Evolutionary conservation across 805 yeast genomes (phyloP).

Genomic region (Wickerhamomyces chaumierensis): DNA sequence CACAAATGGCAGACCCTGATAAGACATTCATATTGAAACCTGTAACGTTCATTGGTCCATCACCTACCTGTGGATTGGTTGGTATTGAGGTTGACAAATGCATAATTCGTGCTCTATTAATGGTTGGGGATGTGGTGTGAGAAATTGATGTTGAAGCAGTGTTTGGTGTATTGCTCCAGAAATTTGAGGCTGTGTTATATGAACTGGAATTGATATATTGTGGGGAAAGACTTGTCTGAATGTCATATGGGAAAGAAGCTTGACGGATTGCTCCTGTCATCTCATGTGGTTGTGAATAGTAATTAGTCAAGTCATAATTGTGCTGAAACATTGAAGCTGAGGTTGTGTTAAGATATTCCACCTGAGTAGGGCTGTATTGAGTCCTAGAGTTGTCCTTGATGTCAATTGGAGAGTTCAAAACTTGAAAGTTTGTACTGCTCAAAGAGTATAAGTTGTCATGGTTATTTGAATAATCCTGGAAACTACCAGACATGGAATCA

Average conservation of each 20-base stretch:
- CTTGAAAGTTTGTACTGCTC: too few species aligned
- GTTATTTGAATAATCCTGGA: too few species aligned
- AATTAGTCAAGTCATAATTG: too few species aligned
- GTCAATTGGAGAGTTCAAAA: too few species aligned
- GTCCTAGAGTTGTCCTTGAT: too few species aligned
- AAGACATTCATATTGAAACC: not conserved
- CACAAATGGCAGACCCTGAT: slow-evolving; percentile 20
- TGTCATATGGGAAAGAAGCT: not conserved
- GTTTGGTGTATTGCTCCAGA: slow-evolving; percentile 1
- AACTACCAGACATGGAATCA: too few species aligned
- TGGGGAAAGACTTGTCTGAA: too few species aligned
- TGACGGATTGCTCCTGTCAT: slow-evolving; percentile 5
- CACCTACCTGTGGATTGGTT: slow-evolving; percentile 4
- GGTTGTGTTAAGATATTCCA: not conserved
- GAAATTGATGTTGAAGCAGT: not conserved
- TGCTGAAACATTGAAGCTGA: not conserved
- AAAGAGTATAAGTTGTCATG: too few species aligned
- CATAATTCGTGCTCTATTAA: slow-evolving; percentile 3
- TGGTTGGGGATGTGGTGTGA: not conserved
- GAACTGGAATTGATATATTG: not conserved
- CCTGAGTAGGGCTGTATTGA: too few species aligned
- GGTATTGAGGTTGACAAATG: not conserved
- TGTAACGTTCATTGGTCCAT: not conserved
- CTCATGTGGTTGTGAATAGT: not conserved
- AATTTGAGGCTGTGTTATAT: not conserved